phyloP scores from a whole-genome alignment of 2,329 filamentous ascomycete species.

The Ophiostoma quercus region DNA sequence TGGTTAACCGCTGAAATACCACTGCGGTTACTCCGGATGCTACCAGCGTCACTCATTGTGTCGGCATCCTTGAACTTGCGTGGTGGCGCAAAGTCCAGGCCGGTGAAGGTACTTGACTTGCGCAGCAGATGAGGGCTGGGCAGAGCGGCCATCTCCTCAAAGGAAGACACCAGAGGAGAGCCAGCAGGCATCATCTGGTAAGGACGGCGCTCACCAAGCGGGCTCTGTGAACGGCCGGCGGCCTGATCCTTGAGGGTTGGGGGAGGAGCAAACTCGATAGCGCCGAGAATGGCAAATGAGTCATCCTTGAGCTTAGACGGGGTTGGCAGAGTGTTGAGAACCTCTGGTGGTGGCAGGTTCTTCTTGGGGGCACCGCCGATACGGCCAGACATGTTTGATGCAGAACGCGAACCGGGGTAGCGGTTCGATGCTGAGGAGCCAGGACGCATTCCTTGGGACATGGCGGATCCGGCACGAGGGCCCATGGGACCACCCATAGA shows the following conservation, averaged over 20 bases:
- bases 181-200: slow-evolving; percentile 73
- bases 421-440: slow-evolving; percentile 38
- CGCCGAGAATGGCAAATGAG: slow-evolving; percentile 59
- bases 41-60: slow-evolving; percentile 59
- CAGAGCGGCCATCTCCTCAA: slow-evolving; percentile 77
- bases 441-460: slow-evolving; percentile 27
- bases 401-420: slow-evolving; percentile 43
- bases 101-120: slow-evolving; percentile 73
- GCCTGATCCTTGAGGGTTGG: slow-evolving; percentile 60
- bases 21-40: slow-evolving; percentile 66
- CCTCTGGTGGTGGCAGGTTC: slow-evolving; percentile 63
- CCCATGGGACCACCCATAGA: slow-evolving; percentile 41
- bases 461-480: slow-evolving; percentile 34
- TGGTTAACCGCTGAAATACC: slow-evolving; percentile 68
- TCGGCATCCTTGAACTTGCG: slow-evolving; percentile 64
- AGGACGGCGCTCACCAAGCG: slow-evolving; percentile 59
- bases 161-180: slow-evolving; percentile 74
- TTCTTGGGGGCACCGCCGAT: slow-evolving; percentile 38
- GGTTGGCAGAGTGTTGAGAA: slow-evolving; percentile 73
- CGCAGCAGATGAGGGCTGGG: slow-evolving; percentile 83
- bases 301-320: slow-evolving; percentile 82
- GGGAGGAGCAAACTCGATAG: slow-evolving; percentile 84
- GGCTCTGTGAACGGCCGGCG: slow-evolving; percentile 62
- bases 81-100: slow-evolving; percentile 74
- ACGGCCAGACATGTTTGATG: slow-evolving; percentile 47